These are phyloP conservation scores for Xylariaceae sp. DNA, from an alignment of 2,329 filamentous ascomycete species.

Conservation along the genomic window DNA sequence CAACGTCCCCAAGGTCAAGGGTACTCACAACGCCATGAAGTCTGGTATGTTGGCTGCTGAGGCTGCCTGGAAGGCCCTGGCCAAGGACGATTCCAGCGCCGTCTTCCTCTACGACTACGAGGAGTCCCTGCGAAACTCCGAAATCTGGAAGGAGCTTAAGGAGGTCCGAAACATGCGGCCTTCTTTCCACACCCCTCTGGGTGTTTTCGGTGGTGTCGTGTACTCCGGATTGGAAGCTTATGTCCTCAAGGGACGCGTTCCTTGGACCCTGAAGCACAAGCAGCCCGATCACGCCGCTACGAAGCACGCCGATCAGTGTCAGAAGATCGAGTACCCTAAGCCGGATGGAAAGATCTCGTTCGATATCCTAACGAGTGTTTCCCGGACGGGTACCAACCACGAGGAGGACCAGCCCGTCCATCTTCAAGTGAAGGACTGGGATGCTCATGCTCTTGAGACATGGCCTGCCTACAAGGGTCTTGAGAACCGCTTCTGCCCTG, in stretches of 20 bases:
- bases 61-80: conserved; percentile 74
- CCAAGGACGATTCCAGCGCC: conserved; percentile 53
- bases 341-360: conserved; percentile 93
- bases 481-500: conserved; percentile 95
- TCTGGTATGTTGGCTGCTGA: conserved; percentile 95
- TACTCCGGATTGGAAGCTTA: conserved; percentile 94
- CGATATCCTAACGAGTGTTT: conserved; percentile 93
- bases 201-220: conserved; percentile 80
- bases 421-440: conserved; percentile 91
- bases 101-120: conserved; percentile 96
- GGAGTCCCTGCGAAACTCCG: conserved; percentile 75
- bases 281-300: conserved; percentile 72
- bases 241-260: conserved; percentile 74
- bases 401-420: conserved; percentile 98
- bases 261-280: conserved; percentile 90
- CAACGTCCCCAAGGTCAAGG: conserved; percentile 98
- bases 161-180: conserved; percentile 97
- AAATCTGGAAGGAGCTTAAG: conserved; percentile 90
- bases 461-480: conserved; percentile 87
- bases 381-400: conserved; percentile 93
- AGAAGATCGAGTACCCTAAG: conserved; percentile 94
- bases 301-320: conserved; percentile 69
- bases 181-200: conserved; percentile 82
- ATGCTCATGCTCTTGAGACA: conserved; percentile 74
- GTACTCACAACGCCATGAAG: conserved; percentile 96